Base-by-base conservation (phyloP, 306 rosid species). In the Pterocarpus macrocarpus region DNA sequence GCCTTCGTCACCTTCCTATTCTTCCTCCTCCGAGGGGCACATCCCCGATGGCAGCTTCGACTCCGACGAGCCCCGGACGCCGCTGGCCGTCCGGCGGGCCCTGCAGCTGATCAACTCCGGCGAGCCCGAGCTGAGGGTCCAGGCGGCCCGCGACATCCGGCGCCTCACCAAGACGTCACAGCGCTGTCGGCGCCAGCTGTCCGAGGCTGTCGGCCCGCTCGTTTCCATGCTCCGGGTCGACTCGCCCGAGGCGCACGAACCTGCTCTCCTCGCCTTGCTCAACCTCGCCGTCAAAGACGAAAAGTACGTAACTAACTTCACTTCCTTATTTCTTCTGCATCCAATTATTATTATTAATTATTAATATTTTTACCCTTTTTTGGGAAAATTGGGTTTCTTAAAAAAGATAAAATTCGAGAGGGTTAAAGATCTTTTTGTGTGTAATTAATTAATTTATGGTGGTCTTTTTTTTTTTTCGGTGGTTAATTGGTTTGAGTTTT, bases 231-330 rank as follows among this genome's bases (percentile, higher is more conserved):
- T 82, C 87, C 90, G 89, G 15, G 56, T 61, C 33, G 88, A 83
- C 91, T 93, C 91, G 64, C 74, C 90, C 62, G 98, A 89, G 64
- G 83, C 89, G 2, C 90, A 83, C 38, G 96, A 95, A 77, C 73
- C 94, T 1, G 95, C 98, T 17, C 94, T 95, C 15, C 97, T 93
- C 58, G 98, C 99, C 7, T 88, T 95, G 80, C 97, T 95, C 73
- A 95, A 95, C 79, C 99, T 95, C 70, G 99, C 99, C 85, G 99
- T 95, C 75, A 90, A 94, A 63, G 98, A 95, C 70, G 98, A 95
- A 76, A 90, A 89, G 99, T 95, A 89, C 34, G 85, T 55, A 49
- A 1, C 45, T 12, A 50, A 50, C 9, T 10, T 38, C 36, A 15
- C n/a, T 32, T 17, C 6, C 17, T 11, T 33, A 55, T 1, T 68